phyloP scores from a whole-genome alignment of 2,329 filamentous ascomycete species.

The Colletotrichum spinosum region DNA sequence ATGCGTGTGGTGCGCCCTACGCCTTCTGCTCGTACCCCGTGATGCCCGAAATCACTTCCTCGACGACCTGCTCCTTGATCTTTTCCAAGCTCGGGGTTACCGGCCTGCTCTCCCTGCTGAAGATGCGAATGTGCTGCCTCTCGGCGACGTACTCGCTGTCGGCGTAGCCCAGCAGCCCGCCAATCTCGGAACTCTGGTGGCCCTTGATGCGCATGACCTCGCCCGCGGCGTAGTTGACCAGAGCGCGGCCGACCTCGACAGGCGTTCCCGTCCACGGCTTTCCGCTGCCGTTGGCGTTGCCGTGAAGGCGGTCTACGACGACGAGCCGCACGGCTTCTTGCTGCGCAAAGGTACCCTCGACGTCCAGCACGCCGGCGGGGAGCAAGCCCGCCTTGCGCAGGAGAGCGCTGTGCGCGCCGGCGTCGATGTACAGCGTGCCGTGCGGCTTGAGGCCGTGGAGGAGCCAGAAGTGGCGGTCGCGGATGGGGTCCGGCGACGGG shows the following conservation, averaged over 20 bases:
- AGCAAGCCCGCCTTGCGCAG: conserved; percentile 87
- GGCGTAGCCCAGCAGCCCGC: conserved; percentile 84
- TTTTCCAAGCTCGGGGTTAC: conserved; percentile 57
- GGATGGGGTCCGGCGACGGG: conserved; percentile 84
- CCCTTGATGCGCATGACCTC: conserved; percentile 91
- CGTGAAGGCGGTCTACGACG: conserved; percentile 73
- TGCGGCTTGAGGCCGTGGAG: conserved; percentile 91
- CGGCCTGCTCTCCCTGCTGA: conserved; percentile 65
- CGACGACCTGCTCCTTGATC: conserved; percentile 34
- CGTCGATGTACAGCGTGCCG: conserved; percentile 91
- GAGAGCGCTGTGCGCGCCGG: conserved; percentile 86
- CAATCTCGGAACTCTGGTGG: conserved; percentile 83
- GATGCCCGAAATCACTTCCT: conserved; percentile 37
- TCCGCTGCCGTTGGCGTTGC: conserved; percentile 49
- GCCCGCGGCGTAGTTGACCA: conserved; percentile 91
- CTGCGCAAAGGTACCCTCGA: conserved; percentile 89
- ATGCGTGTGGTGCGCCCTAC: not conserved
- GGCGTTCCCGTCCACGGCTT: conserved; percentile 64
- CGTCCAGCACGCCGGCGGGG: conserved; percentile 89
- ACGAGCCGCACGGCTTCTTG: conserved; percentile 92
- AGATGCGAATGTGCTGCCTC: conserved; percentile 87
- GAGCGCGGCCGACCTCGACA: conserved; percentile 84
- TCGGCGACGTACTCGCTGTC: conserved; percentile 95
- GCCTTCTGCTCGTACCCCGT: conserved; percentile 40
- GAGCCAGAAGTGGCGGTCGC: conserved; percentile 97